Conservation (phyloP, 495 filamentous ascomycete genomes). For the Aspergillus campestris region DNA sequence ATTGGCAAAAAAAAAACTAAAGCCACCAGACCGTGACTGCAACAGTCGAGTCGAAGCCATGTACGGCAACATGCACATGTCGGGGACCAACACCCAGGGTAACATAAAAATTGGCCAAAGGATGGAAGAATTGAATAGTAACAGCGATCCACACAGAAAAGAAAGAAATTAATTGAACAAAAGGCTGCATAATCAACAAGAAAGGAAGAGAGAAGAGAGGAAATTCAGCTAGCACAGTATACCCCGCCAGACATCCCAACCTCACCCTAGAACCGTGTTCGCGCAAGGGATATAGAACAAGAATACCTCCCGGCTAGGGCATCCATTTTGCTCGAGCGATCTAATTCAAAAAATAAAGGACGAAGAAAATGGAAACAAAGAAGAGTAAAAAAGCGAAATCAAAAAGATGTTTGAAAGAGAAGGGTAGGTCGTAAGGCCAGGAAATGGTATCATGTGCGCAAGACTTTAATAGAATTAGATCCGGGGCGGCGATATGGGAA, state of each 20-base stretch:
- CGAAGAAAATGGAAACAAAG: no score
- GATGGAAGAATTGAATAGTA: constrained; percentile 13
- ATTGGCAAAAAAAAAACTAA: constrained; percentile 4
- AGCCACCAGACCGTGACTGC: constrained; percentile 7
- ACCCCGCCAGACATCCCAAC: constrained; percentile 17
- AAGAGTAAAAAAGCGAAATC: no score
- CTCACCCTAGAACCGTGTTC: constrained; percentile 10
- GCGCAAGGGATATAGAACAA: constrained; percentile 10
- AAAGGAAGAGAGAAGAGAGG: constrained; percentile 2
- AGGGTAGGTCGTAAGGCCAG: constrained; percentile 27
- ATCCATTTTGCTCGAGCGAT: constrained; percentile 20
- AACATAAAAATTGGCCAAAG: constrained; percentile 21
- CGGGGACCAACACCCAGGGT: constrained; percentile 17
- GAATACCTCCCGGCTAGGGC: constrained; percentile 6
- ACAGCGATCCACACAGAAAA: constrained; percentile 11
- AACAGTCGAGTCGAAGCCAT: constrained; percentile 3
- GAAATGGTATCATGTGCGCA: constrained; percentile 39
- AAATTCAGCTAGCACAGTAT: constrained; percentile 18
- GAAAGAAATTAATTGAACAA: constrained; percentile 5
- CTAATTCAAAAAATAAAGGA: constrained; percentile 22
- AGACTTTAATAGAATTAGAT: constrained; percentile 27
- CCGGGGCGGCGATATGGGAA: constrained; percentile 30
- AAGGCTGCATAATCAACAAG: constrained; percentile 11
- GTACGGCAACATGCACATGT: constrained; percentile 16
- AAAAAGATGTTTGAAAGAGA: constrained; percentile 22